Percentiles rank a stretch among this genome's conserved stretches.
phyloP scores from a whole-genome alignment of 768 basidiomycete genomes.

The Trametes maxima region DNA sequence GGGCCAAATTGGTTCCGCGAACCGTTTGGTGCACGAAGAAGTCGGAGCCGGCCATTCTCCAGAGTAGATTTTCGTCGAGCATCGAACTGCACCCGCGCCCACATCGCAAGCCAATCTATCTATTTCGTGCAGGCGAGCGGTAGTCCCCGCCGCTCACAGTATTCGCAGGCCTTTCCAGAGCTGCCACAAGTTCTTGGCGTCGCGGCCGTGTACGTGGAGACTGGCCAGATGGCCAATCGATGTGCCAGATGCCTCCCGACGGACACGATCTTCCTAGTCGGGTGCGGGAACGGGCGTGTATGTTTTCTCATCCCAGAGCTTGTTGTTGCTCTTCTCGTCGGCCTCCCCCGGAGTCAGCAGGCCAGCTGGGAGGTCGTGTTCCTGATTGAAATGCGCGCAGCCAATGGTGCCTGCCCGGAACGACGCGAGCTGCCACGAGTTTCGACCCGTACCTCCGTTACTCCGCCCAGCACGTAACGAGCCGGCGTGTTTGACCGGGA shows the following conservation, averaged over 20 bases:
- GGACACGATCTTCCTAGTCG: conserved; percentile 7
- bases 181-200: background rate
- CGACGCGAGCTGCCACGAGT: background rate
- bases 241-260: conserved; percentile 13
- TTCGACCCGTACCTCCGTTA: conserved; percentile 9
- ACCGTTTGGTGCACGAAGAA: conserved; percentile 21
- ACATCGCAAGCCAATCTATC: conserved; percentile 17
- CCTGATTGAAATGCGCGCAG: conserved; percentile 9
- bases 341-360: conserved; percentile 12
- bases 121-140: background rate
- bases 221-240: background rate
- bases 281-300: conserved; percentile 10
- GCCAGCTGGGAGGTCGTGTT: conserved; percentile 5
- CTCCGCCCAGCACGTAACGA: conserved; percentile 4
- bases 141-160: background rate
- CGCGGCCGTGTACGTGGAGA: background rate
- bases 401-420: conserved; percentile 2
- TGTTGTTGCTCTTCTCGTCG: conserved; percentile 9
- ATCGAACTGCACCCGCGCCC: conserved; percentile 8
- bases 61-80: conserved; percentile 7
- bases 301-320: conserved; percentile 10
- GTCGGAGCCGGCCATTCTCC: conserved; percentile 15
- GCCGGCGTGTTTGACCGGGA: background rate
- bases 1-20: conserved; percentile 21
- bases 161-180: background rate